phyloP scores from a whole-genome alignment of 306 rosid genomes.

The Cicer judaicum region DNA sequence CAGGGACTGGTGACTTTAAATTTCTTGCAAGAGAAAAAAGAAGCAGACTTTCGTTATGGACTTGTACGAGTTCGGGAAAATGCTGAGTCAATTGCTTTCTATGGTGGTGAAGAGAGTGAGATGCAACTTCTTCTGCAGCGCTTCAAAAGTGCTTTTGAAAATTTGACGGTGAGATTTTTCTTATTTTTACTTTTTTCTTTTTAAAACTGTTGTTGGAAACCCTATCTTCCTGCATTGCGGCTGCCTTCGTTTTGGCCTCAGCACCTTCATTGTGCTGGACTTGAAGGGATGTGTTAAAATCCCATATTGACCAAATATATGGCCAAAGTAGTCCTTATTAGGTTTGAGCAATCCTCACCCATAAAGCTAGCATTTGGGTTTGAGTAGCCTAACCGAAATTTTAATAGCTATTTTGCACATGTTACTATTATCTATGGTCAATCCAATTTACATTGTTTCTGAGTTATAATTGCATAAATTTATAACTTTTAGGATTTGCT shows the following conservation, averaged over 20 bases:
- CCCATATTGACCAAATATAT: background rate
- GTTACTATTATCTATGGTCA: constrained; percentile 18
- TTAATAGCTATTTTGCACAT: background rate
- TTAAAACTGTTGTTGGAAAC: constrained; percentile 13
- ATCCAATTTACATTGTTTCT: constrained; percentile 2
- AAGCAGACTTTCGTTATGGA: constrained; percentile 98
- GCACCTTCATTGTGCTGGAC: background rate
- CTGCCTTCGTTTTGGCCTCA: background rate
- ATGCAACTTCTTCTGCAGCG: constrained; percentile 92
- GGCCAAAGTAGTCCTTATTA: background rate
- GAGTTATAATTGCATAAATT: constrained; percentile 5
- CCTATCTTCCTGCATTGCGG: background rate
- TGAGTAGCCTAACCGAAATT: background rate
- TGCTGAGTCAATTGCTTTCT: constrained; percentile 97
- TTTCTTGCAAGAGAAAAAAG: constrained; percentile 98
- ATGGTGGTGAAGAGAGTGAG: constrained; percentile 90
- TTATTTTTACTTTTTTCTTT: constrained; percentile 14
- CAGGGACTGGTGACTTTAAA: constrained; percentile 88
- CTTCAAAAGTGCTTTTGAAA: constrained; percentile 90
- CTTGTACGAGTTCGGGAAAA: constrained; percentile 95
- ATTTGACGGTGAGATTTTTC: constrained; percentile 69
- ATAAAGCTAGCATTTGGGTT: background rate
- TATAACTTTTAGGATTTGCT: constrained; percentile 17
- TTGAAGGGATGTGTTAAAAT: background rate
- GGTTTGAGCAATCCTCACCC: background rate